Percentiles rank a stretch among this genome's conserved stretches.
phyloP scores from a whole-genome alignment of 2,329 filamentous ascomycete species.

The Aspergillus fructus region DNA sequence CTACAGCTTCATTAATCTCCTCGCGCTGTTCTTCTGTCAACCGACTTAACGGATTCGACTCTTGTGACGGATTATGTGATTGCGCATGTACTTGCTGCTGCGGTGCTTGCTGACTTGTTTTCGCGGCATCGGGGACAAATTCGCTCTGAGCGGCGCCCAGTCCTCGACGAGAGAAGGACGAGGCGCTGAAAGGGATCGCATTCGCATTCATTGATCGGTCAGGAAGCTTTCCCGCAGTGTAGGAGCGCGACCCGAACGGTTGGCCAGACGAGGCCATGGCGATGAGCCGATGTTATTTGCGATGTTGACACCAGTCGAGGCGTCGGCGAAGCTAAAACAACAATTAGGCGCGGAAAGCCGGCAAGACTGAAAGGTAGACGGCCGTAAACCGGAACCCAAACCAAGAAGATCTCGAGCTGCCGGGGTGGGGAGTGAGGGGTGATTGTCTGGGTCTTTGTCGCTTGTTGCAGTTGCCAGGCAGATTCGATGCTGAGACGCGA shows the following conservation, averaged over 20 bases:
- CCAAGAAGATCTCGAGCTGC: neutral
- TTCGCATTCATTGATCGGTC: slow-evolving; percentile 46
- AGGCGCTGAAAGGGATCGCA: slow-evolving; percentile 45
- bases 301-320: slow-evolving; percentile 5
- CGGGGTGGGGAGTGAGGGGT: neutral
- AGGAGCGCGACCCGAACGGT: slow-evolving; percentile 55
- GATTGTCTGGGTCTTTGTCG: neutral
- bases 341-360: neutral
- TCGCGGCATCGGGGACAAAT: slow-evolving; percentile 28
- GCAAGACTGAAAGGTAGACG: neutral
- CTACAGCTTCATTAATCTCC: slow-evolving; percentile 89
- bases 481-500: slow-evolving; percentile 10
- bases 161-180: slow-evolving; percentile 42
- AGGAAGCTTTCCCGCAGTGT: slow-evolving; percentile 54
- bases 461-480: neutral
- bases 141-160: slow-evolving; percentile 30
- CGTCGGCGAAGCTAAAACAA: neutral
- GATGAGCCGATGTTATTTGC: slow-evolving; percentile 15
- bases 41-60: slow-evolving; percentile 51
- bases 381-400: neutral
- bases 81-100: slow-evolving; percentile 40
- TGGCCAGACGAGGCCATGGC: slow-evolving; percentile 55
- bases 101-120: slow-evolving; percentile 29
- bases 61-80: slow-evolving; percentile 46
- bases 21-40: slow-evolving; percentile 86